Evolutionary conservation across 179 eudicot genomes (phyloP).

Genomic region (Silene noctiflora): DNA sequence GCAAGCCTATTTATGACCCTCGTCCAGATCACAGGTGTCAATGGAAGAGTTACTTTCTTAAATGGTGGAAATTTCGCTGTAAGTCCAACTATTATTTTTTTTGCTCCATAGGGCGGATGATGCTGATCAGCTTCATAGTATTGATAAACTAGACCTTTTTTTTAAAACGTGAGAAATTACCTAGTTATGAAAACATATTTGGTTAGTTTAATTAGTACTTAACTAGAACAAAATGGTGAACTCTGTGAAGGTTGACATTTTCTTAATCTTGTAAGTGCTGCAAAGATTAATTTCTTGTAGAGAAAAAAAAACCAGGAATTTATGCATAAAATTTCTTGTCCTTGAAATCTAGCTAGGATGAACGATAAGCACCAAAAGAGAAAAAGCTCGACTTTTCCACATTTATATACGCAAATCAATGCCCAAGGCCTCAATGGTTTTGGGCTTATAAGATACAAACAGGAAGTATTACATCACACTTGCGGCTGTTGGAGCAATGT

Average conservation of each 20-base stretch:
- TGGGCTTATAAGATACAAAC: neutral
- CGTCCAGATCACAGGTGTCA: slow-evolving; percentile 47
- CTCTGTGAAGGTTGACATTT: neutral
- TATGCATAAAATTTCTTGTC: neutral
- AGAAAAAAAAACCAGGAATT: neutral
- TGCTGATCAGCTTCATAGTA: neutral
- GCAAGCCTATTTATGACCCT: slow-evolving; percentile 54
- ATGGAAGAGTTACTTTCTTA: slow-evolving; percentile 41
- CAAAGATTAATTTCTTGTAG: neutral
- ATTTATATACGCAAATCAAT: neutral
- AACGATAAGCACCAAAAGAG: neutral
- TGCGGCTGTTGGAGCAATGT: neutral
- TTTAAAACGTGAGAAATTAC: neutral
- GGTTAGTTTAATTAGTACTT: neutral
- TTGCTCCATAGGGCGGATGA: neutral
- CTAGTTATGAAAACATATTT: neutral
- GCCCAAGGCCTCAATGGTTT: neutral
- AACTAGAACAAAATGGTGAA: neutral
- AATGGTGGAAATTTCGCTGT: slow-evolving; percentile 75
- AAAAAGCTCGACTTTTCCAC: neutral
- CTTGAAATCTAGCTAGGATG: neutral
- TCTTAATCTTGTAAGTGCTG: neutral
- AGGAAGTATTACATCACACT: neutral
- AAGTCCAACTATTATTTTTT: slow-evolving; percentile 31
- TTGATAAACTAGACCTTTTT: no score